A percentile compares a stretch with the other conserved stretches of the same genome.
Conservation (phyloP, 495 filamentous ascomycete species). For the Neurospora tetraspora region DNA sequence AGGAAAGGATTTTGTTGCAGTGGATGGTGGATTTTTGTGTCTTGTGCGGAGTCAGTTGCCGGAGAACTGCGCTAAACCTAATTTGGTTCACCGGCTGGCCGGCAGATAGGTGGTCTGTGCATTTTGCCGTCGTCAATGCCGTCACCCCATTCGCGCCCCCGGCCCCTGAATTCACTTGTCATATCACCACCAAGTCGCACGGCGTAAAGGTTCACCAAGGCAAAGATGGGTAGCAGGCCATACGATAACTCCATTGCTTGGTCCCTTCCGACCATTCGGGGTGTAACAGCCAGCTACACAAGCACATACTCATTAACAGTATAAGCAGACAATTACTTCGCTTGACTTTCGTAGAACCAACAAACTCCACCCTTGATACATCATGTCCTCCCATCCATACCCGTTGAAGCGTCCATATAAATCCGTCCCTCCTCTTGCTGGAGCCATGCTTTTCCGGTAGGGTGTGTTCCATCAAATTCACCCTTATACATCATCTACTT, state of each 20-base stretch:
- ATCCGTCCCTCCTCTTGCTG: not conserved
- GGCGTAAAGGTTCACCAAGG: not conserved
- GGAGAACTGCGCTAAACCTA: not conserved
- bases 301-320: not conserved
- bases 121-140: not conserved
- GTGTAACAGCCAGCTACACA: not conserved
- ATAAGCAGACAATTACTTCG: not conserved
- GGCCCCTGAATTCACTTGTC: not conserved
- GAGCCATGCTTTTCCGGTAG: not conserved
- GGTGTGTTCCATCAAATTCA: not conserved
- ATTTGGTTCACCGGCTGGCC: not conserved
- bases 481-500: not conserved
- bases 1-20: slow-evolving; percentile 7
- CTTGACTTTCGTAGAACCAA: not conserved
- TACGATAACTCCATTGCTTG: not conserved
- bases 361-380: not conserved
- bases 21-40: slow-evolving; percentile 16
- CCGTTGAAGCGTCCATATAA: not conserved
- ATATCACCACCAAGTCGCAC: not conserved
- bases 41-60: not conserved
- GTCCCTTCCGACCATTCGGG: not conserved
- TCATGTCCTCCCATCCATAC: not conserved
- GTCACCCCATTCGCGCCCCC: not conserved
- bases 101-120: not conserved
- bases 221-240: not conserved